These are phyloP conservation scores for Eutrema heterophyllum DNA, from an alignment of 345 rosid species.

Conservation along the genomic window DNA sequence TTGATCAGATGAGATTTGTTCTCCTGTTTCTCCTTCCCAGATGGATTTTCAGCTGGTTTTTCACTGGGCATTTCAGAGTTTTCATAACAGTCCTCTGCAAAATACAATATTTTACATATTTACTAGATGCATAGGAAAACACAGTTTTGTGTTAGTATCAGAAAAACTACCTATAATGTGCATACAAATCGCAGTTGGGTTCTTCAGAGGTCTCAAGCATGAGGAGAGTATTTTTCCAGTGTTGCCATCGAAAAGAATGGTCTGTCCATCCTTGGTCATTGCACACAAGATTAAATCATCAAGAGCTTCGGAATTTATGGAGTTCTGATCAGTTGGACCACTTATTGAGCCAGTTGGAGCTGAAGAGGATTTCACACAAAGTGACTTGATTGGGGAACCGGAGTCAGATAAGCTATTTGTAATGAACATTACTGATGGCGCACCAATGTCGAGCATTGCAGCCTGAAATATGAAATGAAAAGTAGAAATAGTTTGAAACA, in stretches of 20 bases:
- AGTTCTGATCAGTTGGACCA: conserved; percentile 30
- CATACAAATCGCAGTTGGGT: conserved; percentile 50
- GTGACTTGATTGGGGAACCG: conserved; percentile 50
- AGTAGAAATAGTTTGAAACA: conserved; percentile 13
- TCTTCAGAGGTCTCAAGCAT: conserved; percentile 36
- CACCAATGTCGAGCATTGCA: conserved; percentile 61
- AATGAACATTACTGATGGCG: conserved; percentile 53
- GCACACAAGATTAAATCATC: conserved; percentile 39
- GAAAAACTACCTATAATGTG: conserved; percentile 59
- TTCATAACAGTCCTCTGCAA: conserved; percentile 46
- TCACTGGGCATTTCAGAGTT: conserved; percentile 33
- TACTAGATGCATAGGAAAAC: conserved; percentile 9
- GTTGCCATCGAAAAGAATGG: conserved; percentile 51
- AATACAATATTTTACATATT: conserved; percentile 4
- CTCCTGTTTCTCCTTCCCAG: conserved; percentile 33
- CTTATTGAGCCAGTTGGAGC: conserved; percentile 26
- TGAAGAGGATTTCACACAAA: conserved; percentile 42
- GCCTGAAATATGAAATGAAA: conserved; percentile 56
- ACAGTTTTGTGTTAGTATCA: neutral
- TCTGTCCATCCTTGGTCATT: conserved; percentile 57
- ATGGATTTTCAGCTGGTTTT: conserved; percentile 18
- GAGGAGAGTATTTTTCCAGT: conserved; percentile 47
- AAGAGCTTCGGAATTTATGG: conserved; percentile 31
- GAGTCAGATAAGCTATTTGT: conserved; percentile 51
- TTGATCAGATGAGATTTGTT: conserved; percentile 29